Conservation (phyloP, 345 rosid species). For the Xanthoceras sorbifolium region DNA sequence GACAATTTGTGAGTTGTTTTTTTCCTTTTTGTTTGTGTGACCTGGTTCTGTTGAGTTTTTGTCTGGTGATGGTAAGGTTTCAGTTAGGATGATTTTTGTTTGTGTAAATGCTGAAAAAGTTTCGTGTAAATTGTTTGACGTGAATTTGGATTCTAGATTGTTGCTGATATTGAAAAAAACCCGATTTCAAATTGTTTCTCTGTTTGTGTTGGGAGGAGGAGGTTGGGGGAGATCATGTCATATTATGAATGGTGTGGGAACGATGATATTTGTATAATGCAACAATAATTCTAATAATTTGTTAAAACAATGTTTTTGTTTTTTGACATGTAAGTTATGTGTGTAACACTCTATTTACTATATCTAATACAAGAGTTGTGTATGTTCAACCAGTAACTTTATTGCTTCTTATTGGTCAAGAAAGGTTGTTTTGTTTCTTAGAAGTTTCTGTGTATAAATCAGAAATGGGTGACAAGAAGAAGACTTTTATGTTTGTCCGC, state of each 20-base stretch:
- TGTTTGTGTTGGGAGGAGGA: no score
- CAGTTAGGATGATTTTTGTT: not conserved
- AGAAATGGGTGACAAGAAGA: constrained; percentile 86
- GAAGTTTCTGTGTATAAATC: not conserved
- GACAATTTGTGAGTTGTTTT: not conserved
- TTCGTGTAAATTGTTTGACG: not conserved
- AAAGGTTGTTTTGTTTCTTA: not conserved
- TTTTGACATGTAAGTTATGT: not conserved
- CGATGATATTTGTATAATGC: not conserved
- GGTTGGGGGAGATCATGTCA: no score
- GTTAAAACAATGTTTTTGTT: not conserved
- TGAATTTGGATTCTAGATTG: not conserved
- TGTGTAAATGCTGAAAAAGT: not conserved
- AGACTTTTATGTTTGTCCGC: constrained; percentile 85
- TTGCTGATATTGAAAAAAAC: no score
- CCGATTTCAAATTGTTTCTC: no score
- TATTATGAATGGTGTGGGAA: not conserved
- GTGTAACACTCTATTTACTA: not conserved
- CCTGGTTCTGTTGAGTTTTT: not conserved
- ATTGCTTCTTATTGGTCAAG: not conserved
- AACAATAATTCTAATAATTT: not conserved
- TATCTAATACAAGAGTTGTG: not conserved
- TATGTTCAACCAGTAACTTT: not conserved
- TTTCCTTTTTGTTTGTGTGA: not conserved
- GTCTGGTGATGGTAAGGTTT: not conserved